Conservation (phyloP, 192 early-diverging fungal species). For the Podila verticillata region DNA sequence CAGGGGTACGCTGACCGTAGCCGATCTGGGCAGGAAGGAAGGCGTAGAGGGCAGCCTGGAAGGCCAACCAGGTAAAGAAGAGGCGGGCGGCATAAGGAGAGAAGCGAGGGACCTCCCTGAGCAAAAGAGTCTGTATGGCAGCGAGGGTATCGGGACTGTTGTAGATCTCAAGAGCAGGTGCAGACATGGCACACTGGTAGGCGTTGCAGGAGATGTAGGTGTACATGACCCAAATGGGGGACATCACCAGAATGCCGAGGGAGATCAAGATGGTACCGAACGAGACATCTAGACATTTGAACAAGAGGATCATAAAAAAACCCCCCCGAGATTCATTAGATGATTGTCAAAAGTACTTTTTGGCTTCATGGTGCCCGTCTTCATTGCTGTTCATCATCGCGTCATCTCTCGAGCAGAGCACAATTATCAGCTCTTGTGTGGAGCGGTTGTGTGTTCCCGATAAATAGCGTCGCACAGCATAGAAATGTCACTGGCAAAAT, state of each 20-base stretch:
- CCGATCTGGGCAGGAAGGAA: constrained; percentile 75
- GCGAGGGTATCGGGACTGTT: constrained; percentile 22
- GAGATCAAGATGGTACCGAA: constrained; percentile 62
- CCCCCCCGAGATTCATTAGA: background rate
- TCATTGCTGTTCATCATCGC: background rate
- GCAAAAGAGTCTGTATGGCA: constrained; percentile 39
- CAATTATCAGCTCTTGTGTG: too few relatives aligned
- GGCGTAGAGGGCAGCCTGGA: constrained; percentile 75
- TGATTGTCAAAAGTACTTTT: too few relatives aligned
- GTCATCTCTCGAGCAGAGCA: background rate
- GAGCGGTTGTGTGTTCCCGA: too few relatives aligned
- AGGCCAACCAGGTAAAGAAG: constrained; percentile 71
- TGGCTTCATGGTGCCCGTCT: background rate
- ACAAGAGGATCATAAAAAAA: background rate
- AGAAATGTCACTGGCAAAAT: too few relatives aligned
- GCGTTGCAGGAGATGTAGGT: constrained; percentile 73
- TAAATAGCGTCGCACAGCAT: too few relatives aligned
- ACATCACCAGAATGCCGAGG: constrained; percentile 65
- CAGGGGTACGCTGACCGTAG: constrained; percentile 83
- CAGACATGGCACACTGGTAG: constrained; percentile 72
- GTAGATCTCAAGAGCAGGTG: constrained; percentile 56
- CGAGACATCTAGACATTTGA: constrained; percentile 52
- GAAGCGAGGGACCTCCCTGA: constrained; percentile 55
- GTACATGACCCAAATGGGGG: constrained; percentile 74
- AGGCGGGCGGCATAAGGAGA: constrained; percentile 62